Evolutionary conservation across 116 monocot species (phyloP), one percentile per base, ranked within the genome.

Genomic region (Posidonia oceanica): DNA sequence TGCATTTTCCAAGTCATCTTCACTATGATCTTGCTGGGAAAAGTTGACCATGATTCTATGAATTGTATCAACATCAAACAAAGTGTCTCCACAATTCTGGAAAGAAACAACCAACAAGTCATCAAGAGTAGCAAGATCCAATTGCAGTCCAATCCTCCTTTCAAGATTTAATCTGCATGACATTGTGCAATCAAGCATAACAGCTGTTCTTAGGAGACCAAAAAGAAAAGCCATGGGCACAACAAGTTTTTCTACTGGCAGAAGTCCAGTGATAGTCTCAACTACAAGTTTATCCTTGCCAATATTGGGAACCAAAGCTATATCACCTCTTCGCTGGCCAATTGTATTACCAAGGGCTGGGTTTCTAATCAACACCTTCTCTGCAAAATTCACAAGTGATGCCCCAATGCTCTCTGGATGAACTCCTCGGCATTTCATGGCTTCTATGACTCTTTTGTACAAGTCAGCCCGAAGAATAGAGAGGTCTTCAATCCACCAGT

Each of bases 401-500:
- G 77, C 71, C 12, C 79, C 82, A 55, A 90, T 82, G 55, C 84
- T 86, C 67, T 86, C 86, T 7, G 86, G 82, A 51, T 70, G 86
- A 14, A 90, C 84, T 57, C 90, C 86, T 60, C 80, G 67, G 69
- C 78, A 73, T 58, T 77, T 90, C 63, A 90, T 80, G 11, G 90
- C 80, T 71, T 72, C 79, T 36, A 90, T 82, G 29, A 90, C 86
- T 70, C 76, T 77, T 62, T 75, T 63, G 72, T 79, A 90, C 72
- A 83, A 71, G 57, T 83, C 86, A 54, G 86, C 74, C 0, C 77
- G 55, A 38, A 90, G 86, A 7, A 80, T 52, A 59, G 84, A 90
- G 5, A 90, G 75, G 48, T 86, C 86, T 69, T 90, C 86, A 68
- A 86, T 80, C 90, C 90, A 90, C 90, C 86, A 84, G 61, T 90